A percentile compares a stretch with the other conserved stretches of the same genome.
phyloP scores from a whole-genome alignment of 345 rosid genomes.

The Hypericum perforatum region DNA sequence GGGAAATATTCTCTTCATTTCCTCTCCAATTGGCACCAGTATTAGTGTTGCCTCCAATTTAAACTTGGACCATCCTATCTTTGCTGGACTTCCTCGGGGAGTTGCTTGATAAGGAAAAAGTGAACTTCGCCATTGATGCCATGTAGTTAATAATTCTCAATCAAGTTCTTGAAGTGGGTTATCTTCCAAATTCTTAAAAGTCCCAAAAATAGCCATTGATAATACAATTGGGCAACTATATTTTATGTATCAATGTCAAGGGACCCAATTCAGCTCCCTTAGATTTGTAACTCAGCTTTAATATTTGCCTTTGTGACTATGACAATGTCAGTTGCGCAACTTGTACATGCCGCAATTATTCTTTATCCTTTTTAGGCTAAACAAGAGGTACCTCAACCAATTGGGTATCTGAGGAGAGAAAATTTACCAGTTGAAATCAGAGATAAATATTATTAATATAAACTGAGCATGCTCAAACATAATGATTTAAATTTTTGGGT shows the following conservation, averaged over 20 bases:
- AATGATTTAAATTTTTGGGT: too few species aligned
- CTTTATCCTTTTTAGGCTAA: slow-evolving; percentile 5
- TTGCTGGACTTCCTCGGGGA: too few species aligned
- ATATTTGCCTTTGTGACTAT: background rate
- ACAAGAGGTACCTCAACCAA: too few species aligned
- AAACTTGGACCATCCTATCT: too few species aligned
- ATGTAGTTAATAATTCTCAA: slow-evolving; percentile 12
- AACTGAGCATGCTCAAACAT: too few species aligned
- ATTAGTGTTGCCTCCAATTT: too few species aligned
- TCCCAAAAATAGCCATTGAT: slow-evolving; percentile 1
- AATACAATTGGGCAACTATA: slow-evolving; percentile 17
- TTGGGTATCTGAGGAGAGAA: background rate
- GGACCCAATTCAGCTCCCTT: slow-evolving; percentile 10
- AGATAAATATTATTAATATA: too few species aligned
- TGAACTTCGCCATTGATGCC: background rate
- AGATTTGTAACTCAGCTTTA: background rate
- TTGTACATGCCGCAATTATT: slow-evolving; percentile 1
- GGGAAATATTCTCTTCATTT: too few species aligned
- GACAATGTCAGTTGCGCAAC: slow-evolving; percentile 7
- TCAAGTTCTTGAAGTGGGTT: slow-evolving; percentile 15
- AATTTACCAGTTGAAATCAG: too few species aligned
- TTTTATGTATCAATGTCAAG: slow-evolving; percentile 7
- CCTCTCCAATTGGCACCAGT: too few species aligned
- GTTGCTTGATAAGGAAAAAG: too few species aligned
- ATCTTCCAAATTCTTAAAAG: slow-evolving; percentile 11